These are phyloP conservation scores for Lachancea mirantina DNA, from an alignment of 805 yeast species.

Conservation along the genomic window DNA sequence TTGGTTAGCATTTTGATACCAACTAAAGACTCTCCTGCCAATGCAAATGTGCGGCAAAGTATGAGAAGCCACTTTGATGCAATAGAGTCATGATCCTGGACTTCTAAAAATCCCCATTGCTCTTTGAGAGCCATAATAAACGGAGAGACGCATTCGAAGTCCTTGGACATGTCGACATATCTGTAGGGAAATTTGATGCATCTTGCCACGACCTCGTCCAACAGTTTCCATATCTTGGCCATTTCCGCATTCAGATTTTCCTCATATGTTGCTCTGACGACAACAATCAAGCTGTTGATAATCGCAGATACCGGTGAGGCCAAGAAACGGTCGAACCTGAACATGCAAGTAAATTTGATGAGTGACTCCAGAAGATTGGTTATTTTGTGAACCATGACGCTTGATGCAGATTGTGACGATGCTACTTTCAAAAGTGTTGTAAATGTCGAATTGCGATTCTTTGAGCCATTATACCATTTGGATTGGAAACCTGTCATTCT, in stretches of 20 bases:
- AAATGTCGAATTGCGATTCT: conserved; percentile 51
- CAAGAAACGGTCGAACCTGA: conserved; percentile 38
- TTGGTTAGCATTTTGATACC: conserved; percentile 13
- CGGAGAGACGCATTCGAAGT: conserved; percentile 42
- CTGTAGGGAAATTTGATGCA: conserved; percentile 73
- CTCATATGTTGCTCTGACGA: conserved; percentile 10
- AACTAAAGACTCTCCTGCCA: conserved; percentile 53
- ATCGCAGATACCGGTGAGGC: conserved; percentile 52
- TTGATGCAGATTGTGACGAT: conserved; percentile 26
- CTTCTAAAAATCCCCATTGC: conserved; percentile 54
- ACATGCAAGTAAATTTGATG: conserved; percentile 45
- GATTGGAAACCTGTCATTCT: conserved; percentile 44
- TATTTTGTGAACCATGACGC: conserved; percentile 37
- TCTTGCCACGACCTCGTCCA: conserved; percentile 74
- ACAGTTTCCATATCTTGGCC: conserved; percentile 47
- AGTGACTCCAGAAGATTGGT: conserved; percentile 43
- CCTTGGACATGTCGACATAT: conserved; percentile 55
- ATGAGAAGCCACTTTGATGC: conserved; percentile 44
- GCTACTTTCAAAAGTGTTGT: conserved; percentile 56
- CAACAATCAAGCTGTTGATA: conserved; percentile 39
- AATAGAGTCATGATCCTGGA: conserved; percentile 13
- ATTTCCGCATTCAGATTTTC: too few relatives aligned
- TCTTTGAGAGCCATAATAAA: conserved; percentile 53
- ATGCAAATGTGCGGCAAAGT: conserved; percentile 39
- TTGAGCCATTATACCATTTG: conserved; percentile 72